A percentile compares a stretch with the other conserved stretches of the same genome.
These are phyloP conservation scores for Brassica rapa DNA, from an alignment of 345 rosid species.

Conservation along the genomic window DNA sequence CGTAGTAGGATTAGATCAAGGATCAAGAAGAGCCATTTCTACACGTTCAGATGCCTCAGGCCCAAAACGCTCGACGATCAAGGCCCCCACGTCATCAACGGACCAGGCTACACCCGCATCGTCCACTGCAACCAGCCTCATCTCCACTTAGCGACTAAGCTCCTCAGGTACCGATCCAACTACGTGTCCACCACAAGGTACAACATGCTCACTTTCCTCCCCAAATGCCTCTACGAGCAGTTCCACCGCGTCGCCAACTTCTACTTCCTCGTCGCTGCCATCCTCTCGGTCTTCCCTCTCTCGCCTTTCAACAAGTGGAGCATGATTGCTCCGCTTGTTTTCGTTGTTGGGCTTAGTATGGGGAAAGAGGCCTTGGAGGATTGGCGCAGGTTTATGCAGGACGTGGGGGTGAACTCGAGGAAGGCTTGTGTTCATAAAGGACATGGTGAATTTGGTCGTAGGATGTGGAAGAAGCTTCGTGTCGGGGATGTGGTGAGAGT, in stretches of 20 bases:
- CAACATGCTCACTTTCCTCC: slow-evolving; percentile 57
- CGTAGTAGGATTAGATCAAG: slow-evolving; percentile 72
- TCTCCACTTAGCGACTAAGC: slow-evolving; percentile 41
- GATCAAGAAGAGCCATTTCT: slow-evolving; percentile 65
- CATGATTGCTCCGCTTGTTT: slow-evolving; percentile 55
- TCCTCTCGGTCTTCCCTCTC: slow-evolving; percentile 44
- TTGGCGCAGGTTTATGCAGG: slow-evolving; percentile 56
- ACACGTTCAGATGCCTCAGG: slow-evolving; percentile 55
- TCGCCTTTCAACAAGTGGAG: slow-evolving; percentile 53
- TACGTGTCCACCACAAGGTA: slow-evolving; percentile 68
- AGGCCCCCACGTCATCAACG: slow-evolving; percentile 33
- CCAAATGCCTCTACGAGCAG: slow-evolving; percentile 73
- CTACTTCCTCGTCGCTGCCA: slow-evolving; percentile 65
- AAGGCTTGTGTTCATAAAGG: slow-evolving; percentile 47
- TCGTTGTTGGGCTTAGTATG: slow-evolving; percentile 72
- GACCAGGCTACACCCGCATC: slow-evolving; percentile 35
- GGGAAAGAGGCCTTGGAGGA: slow-evolving; percentile 72
- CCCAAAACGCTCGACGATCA: slow-evolving; percentile 38
- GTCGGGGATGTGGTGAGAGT: slow-evolving; percentile 73
- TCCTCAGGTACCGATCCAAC: slow-evolving; percentile 51
- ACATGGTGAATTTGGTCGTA: slow-evolving; percentile 50
- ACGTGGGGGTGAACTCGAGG: slow-evolving; percentile 54
- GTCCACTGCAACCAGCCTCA: slow-evolving; percentile 57
- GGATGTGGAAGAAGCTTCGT: slow-evolving; percentile 53
- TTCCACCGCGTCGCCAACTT: slow-evolving; percentile 78